A percentile compares a stretch with the other conserved stretches of the same genome.
phyloP scores from a whole-genome alignment of 495 filamentous ascomycete species.

The Penicillium ochrochloron region DNA sequence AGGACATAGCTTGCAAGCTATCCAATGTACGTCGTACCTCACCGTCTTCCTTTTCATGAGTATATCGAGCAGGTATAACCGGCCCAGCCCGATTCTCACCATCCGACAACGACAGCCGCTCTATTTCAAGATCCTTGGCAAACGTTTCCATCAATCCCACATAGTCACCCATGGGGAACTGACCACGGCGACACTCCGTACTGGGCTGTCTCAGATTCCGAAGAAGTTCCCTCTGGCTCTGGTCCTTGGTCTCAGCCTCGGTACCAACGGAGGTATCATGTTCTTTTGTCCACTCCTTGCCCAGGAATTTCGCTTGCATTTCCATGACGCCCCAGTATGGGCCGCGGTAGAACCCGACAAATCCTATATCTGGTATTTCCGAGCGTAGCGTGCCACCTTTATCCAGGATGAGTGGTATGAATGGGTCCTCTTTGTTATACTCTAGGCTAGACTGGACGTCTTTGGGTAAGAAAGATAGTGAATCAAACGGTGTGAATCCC shows the following conservation, averaged over 20 bases:
- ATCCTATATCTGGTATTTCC: slow-evolving; percentile 67
- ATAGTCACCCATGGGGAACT: slow-evolving; percentile 85
- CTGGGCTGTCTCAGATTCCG: slow-evolving; percentile 33
- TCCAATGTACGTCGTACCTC: slow-evolving; percentile 24
- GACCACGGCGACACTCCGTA: slow-evolving; percentile 51
- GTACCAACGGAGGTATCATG: neutral
- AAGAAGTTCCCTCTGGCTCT: slow-evolving; percentile 28
- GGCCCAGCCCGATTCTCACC: slow-evolving; percentile 30
- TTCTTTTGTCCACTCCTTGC: slow-evolving; percentile 41
- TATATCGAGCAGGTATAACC: slow-evolving; percentile 44
- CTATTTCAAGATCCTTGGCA: slow-evolving; percentile 53
- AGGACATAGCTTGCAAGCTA: slow-evolving; percentile 27
- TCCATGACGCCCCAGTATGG: slow-evolving; percentile 90
- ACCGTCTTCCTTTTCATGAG: slow-evolving; percentile 1
- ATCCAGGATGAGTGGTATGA: slow-evolving; percentile 71
- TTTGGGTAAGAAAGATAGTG: slow-evolving; percentile 62
- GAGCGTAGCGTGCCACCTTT: slow-evolving; percentile 66
- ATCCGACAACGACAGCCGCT: slow-evolving; percentile 19
- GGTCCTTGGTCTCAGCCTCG: slow-evolving; percentile 11
- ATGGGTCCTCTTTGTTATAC: slow-evolving; percentile 55
- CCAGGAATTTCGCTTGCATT: slow-evolving; percentile 76
- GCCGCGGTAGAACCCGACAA: slow-evolving; percentile 84
- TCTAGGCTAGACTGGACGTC: slow-evolving; percentile 60
- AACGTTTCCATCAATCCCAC: slow-evolving; percentile 77
- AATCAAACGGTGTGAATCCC: slow-evolving; percentile 67